phyloP scores from a whole-genome alignment of 768 basidiomycete genomes.

The Mycena floridula region DNA sequence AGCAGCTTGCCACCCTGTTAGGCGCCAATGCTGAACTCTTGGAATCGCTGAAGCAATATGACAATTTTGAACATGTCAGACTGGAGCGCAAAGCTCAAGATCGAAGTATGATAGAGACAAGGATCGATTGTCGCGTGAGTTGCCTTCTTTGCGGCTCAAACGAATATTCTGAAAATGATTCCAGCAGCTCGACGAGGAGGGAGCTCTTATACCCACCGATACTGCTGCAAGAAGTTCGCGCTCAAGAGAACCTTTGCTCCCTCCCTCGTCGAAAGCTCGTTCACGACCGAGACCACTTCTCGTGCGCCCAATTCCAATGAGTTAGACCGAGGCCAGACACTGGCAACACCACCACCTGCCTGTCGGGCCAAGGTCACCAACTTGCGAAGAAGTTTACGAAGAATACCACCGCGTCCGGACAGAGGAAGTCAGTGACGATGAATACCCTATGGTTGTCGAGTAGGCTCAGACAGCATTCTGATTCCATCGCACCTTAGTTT shows the following conservation, averaged over 20 bases:
- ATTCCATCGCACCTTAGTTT: too few relatives aligned
- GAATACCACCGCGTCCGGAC: not conserved
- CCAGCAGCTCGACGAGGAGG: not conserved
- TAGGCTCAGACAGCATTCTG: too few relatives aligned
- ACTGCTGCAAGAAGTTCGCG: not conserved
- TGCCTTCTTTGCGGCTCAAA: not conserved
- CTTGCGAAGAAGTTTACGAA: not conserved
- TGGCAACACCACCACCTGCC: slow-evolving; percentile 66
- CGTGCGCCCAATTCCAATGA: not conserved
- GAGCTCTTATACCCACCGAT: not conserved
- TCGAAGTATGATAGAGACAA: slow-evolving; percentile 60
- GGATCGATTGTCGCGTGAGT: slow-evolving; percentile 62
- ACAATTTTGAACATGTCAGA: slow-evolving; percentile 69
- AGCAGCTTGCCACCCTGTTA: slow-evolving; percentile 66
- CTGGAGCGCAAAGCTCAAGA: slow-evolving; percentile 60
- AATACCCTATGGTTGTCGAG: slow-evolving; percentile 58
- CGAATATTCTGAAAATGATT: slow-evolving; percentile 1
- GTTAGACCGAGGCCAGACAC: slow-evolving; percentile 13
- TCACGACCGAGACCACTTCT: not conserved
- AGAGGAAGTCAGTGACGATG: slow-evolving; percentile 15
- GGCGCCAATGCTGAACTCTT: slow-evolving; percentile 67
- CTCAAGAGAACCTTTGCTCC: slow-evolving; percentile 1
- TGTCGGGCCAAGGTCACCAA: slow-evolving; percentile 65
- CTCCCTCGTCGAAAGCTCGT: slow-evolving; percentile 13
- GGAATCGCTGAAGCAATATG: slow-evolving; percentile 65